Conservation (phyloP, 352 stramenopile species). For the Globisporangium parvum region DNA sequence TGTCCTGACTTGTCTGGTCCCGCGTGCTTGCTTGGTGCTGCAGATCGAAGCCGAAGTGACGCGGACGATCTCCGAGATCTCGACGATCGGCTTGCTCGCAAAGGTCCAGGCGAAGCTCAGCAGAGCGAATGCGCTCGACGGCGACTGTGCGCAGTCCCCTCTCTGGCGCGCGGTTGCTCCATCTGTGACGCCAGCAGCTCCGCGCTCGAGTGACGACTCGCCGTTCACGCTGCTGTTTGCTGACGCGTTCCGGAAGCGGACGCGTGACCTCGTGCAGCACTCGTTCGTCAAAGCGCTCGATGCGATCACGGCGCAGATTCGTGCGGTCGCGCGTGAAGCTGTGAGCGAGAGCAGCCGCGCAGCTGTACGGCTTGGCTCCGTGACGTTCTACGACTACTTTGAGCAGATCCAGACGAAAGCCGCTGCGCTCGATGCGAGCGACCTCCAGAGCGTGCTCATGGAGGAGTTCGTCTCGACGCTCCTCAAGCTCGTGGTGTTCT, state of each 20-base stretch:
- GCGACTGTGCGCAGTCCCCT: slow-evolving; percentile 23
- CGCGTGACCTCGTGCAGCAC: slow-evolving; percentile 62
- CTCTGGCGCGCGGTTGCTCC: slow-evolving; percentile 25
- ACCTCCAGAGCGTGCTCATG: slow-evolving; percentile 67
- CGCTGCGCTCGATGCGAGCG: slow-evolving; percentile 52
- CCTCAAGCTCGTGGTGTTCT: slow-evolving; percentile 63
- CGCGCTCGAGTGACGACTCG: slow-evolving; percentile 15
- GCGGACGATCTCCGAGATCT: slow-evolving; percentile 46
- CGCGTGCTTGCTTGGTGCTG: not conserved
- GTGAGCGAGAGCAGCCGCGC: slow-evolving; percentile 14
- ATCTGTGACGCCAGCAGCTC: not conserved
- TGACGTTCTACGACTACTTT: slow-evolving; percentile 80
- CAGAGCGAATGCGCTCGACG: slow-evolving; percentile 27
- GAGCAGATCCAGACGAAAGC: slow-evolving; percentile 64
- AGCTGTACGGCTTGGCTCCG: slow-evolving; percentile 24
- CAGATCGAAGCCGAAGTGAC: slow-evolving; percentile 39
- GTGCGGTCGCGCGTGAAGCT: slow-evolving; percentile 24
- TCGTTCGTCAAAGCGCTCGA: slow-evolving; percentile 72
- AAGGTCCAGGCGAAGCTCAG: slow-evolving; percentile 53
- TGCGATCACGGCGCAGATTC: slow-evolving; percentile 63
- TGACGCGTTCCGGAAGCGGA: slow-evolving; percentile 50
- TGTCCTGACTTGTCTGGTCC: not conserved
- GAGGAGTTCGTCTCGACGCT: slow-evolving; percentile 76
- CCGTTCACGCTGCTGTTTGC: slow-evolving; percentile 66
- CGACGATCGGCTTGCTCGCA: slow-evolving; percentile 51